Evolutionary conservation across 495 filamentous ascomycete genomes (phyloP).

Genomic region (Aspergillus diversus): DNA sequence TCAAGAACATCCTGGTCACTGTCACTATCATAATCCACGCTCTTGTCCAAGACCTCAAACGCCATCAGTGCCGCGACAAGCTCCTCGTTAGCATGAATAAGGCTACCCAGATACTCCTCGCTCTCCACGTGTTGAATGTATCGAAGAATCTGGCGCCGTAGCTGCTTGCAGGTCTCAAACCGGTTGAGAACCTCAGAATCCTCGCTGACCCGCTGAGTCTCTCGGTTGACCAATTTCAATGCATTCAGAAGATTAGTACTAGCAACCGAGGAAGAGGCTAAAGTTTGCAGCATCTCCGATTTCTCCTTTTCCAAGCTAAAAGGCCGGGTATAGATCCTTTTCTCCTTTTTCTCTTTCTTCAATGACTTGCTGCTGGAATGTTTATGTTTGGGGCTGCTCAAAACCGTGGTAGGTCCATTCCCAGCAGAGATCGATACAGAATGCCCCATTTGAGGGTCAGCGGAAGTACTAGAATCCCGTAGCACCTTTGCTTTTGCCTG

Average conservation of each 20-base stretch:
- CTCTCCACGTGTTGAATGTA: constrained; percentile 88
- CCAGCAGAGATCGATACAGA: constrained; percentile 47
- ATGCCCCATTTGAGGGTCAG: constrained; percentile 60
- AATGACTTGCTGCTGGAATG: constrained; percentile 35
- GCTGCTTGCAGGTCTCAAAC: constrained; percentile 84
- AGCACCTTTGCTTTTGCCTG: constrained; percentile 81
- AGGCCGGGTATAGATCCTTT: constrained; percentile 45
- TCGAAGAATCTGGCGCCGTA: constrained; percentile 80
- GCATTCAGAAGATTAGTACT: constrained; percentile 90
- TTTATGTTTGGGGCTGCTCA: constrained; percentile 43
- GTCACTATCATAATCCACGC: constrained; percentile 95
- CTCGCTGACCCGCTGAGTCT: constrained; percentile 83
- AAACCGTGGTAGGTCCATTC: constrained; percentile 41
- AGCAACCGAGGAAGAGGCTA: constrained; percentile 84
- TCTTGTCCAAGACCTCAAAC: constrained; percentile 92
- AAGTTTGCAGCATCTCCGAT: constrained; percentile 75
- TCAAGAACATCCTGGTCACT: constrained; percentile 65
- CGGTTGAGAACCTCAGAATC: constrained; percentile 73
- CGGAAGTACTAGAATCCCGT: constrained; percentile 68
- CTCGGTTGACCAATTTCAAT: constrained; percentile 88
- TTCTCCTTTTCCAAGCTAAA: constrained; percentile 92
- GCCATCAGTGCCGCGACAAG: constrained; percentile 91
- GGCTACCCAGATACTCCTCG: constrained; percentile 76
- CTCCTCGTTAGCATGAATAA: constrained; percentile 83
- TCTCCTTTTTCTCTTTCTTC: constrained; percentile 46